Evolutionary conservation across 345 rosid genomes (phyloP).

Genomic region (Salix dunnii): DNA sequence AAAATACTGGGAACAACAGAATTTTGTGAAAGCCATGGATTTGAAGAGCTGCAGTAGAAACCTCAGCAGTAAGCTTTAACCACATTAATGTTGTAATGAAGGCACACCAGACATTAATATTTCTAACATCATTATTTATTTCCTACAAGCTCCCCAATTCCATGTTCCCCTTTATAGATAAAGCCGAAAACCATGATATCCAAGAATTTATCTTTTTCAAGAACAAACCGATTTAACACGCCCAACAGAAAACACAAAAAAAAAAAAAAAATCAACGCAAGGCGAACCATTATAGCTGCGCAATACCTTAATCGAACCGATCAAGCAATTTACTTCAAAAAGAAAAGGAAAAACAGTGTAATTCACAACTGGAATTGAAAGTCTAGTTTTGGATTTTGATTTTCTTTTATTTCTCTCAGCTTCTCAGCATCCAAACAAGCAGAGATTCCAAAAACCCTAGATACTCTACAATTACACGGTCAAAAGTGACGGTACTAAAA

Average conservation of each 20-base stretch:
- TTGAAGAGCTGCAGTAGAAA: constrained; percentile 49
- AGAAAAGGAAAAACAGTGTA: not conserved
- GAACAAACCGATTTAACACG: not conserved
- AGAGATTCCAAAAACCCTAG: constrained; percentile 7
- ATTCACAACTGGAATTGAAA: not conserved
- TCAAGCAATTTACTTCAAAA: not conserved
- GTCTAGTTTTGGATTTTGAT: not conserved
- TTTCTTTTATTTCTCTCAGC: not conserved
- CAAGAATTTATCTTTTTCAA: not conserved
- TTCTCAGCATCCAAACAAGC: not conserved
- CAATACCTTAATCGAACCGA: not conserved
- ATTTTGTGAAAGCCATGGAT: constrained; percentile 42
- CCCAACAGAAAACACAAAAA: not conserved
- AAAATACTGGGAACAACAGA: constrained; percentile 35
- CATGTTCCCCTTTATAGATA: not conserved
- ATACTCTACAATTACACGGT: not conserved
- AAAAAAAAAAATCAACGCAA: not conserved
- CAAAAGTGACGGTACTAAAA: not conserved
- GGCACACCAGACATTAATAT: not conserved
- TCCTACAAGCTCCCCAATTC: not conserved
- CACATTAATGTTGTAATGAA: not conserved
- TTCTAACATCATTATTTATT: not conserved
- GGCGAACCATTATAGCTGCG: not conserved
- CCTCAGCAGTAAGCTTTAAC: constrained; percentile 11
- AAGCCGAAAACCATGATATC: not conserved